phyloP scores from a whole-genome alignment of 192 early-diverging fungal genomes.

The Coemansia sp. region DNA sequence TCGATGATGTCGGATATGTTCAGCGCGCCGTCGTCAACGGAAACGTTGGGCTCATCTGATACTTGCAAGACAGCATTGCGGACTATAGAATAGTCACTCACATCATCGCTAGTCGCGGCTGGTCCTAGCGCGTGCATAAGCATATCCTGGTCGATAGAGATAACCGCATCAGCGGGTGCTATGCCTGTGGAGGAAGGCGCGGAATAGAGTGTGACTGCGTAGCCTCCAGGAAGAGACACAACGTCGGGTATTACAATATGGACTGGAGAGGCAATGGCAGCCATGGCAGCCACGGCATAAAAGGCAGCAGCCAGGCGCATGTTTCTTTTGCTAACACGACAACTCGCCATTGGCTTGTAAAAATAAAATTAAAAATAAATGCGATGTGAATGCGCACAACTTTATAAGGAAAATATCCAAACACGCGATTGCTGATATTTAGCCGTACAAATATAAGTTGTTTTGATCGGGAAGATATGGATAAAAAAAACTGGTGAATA shows the following conservation, averaged over 20 bases:
- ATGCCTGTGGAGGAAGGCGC: conserved; percentile 6
- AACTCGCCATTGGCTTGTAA: not conserved
- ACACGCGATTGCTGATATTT: not conserved
- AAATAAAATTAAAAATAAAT: not conserved
- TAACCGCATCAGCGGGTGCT: not conserved
- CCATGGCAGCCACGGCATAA: conserved; percentile 6
- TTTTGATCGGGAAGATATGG: no score
- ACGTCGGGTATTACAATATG: conserved; percentile 38
- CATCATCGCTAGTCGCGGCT: not conserved
- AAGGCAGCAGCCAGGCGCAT: conserved; percentile 5
- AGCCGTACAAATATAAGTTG: no score
- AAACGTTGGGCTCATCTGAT: not conserved
- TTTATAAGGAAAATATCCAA: not conserved
- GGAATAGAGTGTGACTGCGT: conserved; percentile 28
- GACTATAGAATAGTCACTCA: not conserved
- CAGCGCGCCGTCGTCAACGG: not conserved
- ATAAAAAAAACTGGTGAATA: not conserved
- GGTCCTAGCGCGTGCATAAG: conserved; percentile 17
- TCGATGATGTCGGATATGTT: not conserved
- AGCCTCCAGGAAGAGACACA: conserved; percentile 26
- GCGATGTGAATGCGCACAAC: no score
- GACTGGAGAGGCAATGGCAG: conserved; percentile 19
- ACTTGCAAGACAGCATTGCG: not conserved
- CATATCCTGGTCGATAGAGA: conserved; percentile 39
- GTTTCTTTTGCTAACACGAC: not conserved